Percentiles rank a stretch among this genome's conserved stretches.
Conservation (phyloP, 225 moss, liverwort and hornwort genomes). For the Physcomitrellopsis africana region DNA sequence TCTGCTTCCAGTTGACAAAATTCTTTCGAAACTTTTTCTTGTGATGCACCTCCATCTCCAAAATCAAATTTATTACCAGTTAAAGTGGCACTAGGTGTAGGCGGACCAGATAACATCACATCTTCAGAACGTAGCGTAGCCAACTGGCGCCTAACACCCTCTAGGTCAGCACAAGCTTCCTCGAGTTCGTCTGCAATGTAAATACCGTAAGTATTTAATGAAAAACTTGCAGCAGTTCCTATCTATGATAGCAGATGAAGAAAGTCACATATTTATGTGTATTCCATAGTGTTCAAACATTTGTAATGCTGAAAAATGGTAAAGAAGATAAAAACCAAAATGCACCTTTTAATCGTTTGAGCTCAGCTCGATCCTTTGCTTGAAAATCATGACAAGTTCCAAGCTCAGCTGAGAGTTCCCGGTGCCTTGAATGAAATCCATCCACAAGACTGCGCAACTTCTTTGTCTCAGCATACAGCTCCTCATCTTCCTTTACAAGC, state of each 20-base stretch:
- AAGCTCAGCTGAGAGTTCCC: conserved; percentile 54
- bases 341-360: conserved; percentile 55
- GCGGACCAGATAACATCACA: conserved; percentile 12
- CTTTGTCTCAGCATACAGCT: conserved; percentile 52
- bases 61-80: conserved; percentile 50
- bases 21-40: conserved; percentile 47
- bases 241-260: neutral
- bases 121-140: conserved; percentile 57
- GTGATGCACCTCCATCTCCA: conserved; percentile 34
- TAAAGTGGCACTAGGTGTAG: conserved; percentile 17
- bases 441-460: conserved; percentile 57
- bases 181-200: conserved; percentile 59
- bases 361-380: conserved; percentile 61
- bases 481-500: conserved; percentile 52
- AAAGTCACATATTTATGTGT: neutral
- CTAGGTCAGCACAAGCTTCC: conserved; percentile 58
- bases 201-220: neutral
- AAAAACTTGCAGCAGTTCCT: neutral
- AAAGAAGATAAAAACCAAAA: neutral
- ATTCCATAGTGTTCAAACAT: too few relatives aligned
- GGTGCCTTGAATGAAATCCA: conserved; percentile 59
- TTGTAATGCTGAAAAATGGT: neutral
- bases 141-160: conserved; percentile 60
- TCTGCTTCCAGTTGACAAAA: conserved; percentile 50
- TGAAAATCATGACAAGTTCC: conserved; percentile 47